Conservation (phyloP, 805 yeast genomes). For the Pichia phayaonensis region DNA sequence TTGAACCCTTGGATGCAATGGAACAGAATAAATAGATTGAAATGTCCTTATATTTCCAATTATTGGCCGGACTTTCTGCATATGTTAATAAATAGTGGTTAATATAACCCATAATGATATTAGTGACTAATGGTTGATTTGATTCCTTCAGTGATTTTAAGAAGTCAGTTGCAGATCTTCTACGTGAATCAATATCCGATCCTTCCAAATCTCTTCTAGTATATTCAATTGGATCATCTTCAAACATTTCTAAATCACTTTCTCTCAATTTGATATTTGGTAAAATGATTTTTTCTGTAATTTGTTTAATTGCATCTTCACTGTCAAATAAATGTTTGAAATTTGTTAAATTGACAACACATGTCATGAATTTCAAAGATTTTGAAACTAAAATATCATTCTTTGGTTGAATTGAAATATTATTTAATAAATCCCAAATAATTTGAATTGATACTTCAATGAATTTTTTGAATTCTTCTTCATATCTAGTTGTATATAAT, state of each 20-base stretch:
- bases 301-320: conserved; percentile 59
- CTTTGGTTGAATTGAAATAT: conserved; percentile 61
- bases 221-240: conserved; percentile 93
- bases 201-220: conserved; percentile 94
- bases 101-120: conserved; percentile 66
- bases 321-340: conserved; percentile 57
- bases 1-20: conserved; percentile 82
- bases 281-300: conserved; percentile 74
- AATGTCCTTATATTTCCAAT: conserved; percentile 84
- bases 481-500: conserved; percentile 83
- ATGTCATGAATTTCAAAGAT: conserved; percentile 72
- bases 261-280: conserved; percentile 86
- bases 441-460: conserved; percentile 73
- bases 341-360: conserved; percentile 64
- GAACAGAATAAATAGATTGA: conserved; percentile 82
- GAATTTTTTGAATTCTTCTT: conserved; percentile 79
- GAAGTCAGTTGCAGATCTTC: conserved; percentile 90
- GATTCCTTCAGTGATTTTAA: conserved; percentile 77
- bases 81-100: conserved; percentile 53
- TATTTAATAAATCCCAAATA: conserved; percentile 69
- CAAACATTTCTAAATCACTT: conserved; percentile 85
- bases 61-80: conserved; percentile 35
- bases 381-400: conserved; percentile 80
- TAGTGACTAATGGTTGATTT: conserved; percentile 67
- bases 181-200: conserved; percentile 84